phyloP scores from a whole-genome alignment of 2,329 filamentous ascomycete genomes.

The Gliomastix tumulicola region DNA sequence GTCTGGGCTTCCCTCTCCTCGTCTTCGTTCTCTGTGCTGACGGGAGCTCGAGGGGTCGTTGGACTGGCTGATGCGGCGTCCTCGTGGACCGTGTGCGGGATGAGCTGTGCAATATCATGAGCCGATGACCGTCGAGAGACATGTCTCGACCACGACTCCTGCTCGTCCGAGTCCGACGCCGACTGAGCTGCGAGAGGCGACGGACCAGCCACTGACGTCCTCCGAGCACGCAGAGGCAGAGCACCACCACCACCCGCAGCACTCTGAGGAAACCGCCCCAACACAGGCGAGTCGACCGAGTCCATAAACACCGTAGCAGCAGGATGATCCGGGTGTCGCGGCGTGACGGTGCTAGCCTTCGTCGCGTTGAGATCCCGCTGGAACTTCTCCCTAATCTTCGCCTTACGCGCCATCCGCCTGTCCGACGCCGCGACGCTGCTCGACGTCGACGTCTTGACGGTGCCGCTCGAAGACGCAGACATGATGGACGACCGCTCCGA shows the following conservation, averaged over 20 bases:
- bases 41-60: not conserved
- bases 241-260: not conserved
- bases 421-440: not conserved
- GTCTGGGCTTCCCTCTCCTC: not conserved
- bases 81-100: constrained; percentile 4
- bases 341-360: not conserved
- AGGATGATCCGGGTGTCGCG: not conserved
- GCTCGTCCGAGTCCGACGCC: not conserved
- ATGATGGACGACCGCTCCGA: no score
- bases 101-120: not conserved
- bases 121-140: not conserved
- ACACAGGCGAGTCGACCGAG: constrained; percentile 4
- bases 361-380: constrained; percentile 3
- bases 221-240: no score
- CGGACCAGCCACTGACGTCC: no score
- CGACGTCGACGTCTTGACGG: not conserved
- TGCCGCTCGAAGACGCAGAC: constrained; percentile 1
- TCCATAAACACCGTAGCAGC: no score
- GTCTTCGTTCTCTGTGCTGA: not conserved
- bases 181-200: not conserved
- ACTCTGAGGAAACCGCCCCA: constrained; percentile 3
- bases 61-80: not conserved
- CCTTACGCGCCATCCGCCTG: constrained; percentile 3
- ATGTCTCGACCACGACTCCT: not conserved
- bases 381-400: constrained; percentile 3